Base-by-base conservation (phyloP, 345 rosid genomes). In the Camelina neglecta region DNA sequence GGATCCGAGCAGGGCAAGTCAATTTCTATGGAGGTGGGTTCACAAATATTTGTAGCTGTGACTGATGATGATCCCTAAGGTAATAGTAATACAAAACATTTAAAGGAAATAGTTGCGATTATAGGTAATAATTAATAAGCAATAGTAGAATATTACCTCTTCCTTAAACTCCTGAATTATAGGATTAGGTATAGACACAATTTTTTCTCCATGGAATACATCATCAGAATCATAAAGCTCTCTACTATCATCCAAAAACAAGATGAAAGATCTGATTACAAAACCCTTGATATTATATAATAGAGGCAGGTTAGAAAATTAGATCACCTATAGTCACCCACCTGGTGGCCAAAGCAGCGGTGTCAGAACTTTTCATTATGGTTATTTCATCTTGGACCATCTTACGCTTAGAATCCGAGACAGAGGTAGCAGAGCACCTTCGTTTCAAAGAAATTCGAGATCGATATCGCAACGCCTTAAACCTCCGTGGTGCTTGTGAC, bases 361-460 rank as follows among this genome's bases (percentile, higher is more conserved):
- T 44, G 31, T 16, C 0, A 4, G 41, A 56, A 54, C 60, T 29
- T n/a, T 15, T 29, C 33, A 15, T 33, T 35, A 48, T n/a, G 41
- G 38, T 48, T 42, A 53, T 21, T 10, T 71, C 75, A 71, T 49
- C 60, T 60, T 56, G 42, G 48, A 36, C 20, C 50, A 71, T 71
- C 60, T 60, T 4, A 23, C 11, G 20, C 60, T 26, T 61, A 24
- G 21, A 16, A 38, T 15, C 21, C 23, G 65, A 51, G 54, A 0
- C 23, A 62, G 61, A 36, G 9, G 48, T 36, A 12, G 47, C 15
- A 44, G 49, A 61, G 61, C 16, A 54, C 11, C 24, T 72, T 49
- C 15, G 21, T 66, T 50, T 50, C 4, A 49, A 39, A 20, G 59
- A 67, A 38, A 48, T 36, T 53, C 33, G 41, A 24, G 69, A 63